These are phyloP conservation scores for Debaryomycetaceae sp. DNA, from an alignment of 1,139 yeast species.

Conservation along the genomic window DNA sequence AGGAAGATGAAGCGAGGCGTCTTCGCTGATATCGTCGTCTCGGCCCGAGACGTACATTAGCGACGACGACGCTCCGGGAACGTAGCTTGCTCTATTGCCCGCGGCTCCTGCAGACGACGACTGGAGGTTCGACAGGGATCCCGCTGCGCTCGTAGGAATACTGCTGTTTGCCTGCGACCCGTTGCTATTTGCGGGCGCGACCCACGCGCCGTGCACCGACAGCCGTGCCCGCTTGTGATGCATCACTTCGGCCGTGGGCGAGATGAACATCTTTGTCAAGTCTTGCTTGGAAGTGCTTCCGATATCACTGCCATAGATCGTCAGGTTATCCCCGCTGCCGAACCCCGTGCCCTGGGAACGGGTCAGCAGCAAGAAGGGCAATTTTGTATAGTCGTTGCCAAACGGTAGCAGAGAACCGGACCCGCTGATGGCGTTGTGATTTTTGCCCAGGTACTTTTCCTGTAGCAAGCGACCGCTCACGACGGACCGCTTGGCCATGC, in stretches of 20 bases:
- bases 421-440: slow-evolving; percentile 24
- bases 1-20: slow-evolving; percentile 13
- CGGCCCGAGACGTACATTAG: slow-evolving; percentile 26
- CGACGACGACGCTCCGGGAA: slow-evolving; percentile 14
- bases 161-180: slow-evolving; percentile 1
- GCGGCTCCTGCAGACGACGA: background rate
- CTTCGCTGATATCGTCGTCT: slow-evolving; percentile 22
- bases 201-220: slow-evolving; percentile 8
- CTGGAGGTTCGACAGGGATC: slow-evolving; percentile 16
- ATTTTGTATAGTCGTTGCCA: slow-evolving; percentile 12
- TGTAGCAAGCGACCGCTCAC: slow-evolving; percentile 22
- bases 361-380: slow-evolving; percentile 24
- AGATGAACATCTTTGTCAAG: slow-evolving; percentile 49
- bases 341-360: slow-evolving; percentile 13
- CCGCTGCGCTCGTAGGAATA: slow-evolving; percentile 16
- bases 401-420: slow-evolving; percentile 7
- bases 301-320: slow-evolving; percentile 25
- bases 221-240: slow-evolving; percentile 27
- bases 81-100: background rate
- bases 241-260: slow-evolving; percentile 74
- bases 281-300: slow-evolving; percentile 30
- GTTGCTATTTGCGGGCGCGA: slow-evolving; percentile 15
- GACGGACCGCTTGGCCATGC: slow-evolving; percentile 25
- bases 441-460: slow-evolving; percentile 28
- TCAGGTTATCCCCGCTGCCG: slow-evolving; percentile 27